phyloP scores from a whole-genome alignment of 2,329 filamentous ascomycete species.

The Epichloe uncinata region DNA sequence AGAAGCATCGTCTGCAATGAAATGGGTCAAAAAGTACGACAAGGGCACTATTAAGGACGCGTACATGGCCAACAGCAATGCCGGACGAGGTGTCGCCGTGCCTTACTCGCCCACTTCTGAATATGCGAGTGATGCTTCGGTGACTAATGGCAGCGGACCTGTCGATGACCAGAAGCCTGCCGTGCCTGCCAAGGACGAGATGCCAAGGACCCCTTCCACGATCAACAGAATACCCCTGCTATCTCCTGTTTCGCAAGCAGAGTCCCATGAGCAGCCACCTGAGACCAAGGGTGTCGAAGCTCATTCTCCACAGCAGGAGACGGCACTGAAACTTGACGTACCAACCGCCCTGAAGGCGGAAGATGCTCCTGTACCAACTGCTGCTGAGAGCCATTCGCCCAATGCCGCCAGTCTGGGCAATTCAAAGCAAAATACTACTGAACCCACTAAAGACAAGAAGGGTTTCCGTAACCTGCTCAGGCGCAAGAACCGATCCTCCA shows the following conservation, averaged over 20 bases:
- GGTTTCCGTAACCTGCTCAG: constrained; percentile 53
- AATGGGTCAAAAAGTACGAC: constrained; percentile 93
- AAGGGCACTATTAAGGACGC: constrained; percentile 73
- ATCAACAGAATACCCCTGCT: background rate
- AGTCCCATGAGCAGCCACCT: background rate
- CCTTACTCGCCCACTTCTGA: constrained; percentile 21
- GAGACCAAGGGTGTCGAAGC: background rate
- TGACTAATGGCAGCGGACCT: constrained; percentile 3
- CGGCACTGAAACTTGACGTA: background rate
- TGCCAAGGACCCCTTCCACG: constrained; percentile 5
- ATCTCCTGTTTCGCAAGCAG: background rate
- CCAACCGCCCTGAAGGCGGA: constrained; percentile 14
- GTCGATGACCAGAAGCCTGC: constrained; percentile 13
- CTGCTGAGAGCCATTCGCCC: background rate
- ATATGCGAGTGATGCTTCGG: constrained; percentile 14
- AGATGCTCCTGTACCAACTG: background rate
- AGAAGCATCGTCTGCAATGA: constrained; percentile 86
- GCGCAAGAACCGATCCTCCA: constrained; percentile 47
- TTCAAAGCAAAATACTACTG: constrained; percentile 36
- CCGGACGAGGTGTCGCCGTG: constrained; percentile 49
- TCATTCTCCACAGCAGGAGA: background rate
- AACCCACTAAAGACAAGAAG: constrained; percentile 29
- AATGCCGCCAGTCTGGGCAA: constrained; percentile 11
- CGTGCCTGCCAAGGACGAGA: constrained; percentile 27
- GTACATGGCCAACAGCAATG: constrained; percentile 64